Evolutionary conservation across 1,284 basidiomycete species (phyloP).

Genomic region (Fomitopsis schrenkii): DNA sequence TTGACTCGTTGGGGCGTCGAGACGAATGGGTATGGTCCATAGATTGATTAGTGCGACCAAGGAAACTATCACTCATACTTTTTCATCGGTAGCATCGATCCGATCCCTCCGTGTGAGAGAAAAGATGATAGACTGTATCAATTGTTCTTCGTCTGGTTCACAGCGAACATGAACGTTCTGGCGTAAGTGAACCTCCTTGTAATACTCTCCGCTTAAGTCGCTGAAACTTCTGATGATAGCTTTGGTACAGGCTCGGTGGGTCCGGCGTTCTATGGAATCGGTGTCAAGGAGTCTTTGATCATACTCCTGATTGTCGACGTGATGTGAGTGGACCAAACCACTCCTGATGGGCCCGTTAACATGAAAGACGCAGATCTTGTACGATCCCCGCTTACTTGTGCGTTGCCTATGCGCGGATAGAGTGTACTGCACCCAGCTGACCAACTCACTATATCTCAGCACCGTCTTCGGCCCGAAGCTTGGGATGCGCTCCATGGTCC

Average conservation of each 20-base stretch:
- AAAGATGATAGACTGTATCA: constrained; percentile 34
- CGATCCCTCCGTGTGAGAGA: constrained; percentile 28
- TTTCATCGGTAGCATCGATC: constrained; percentile 25
- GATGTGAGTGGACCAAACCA: constrained; percentile 36
- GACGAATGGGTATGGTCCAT: constrained; percentile 23
- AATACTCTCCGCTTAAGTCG: neutral
- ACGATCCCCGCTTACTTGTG: constrained; percentile 51
- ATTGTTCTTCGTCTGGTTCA: constrained; percentile 39
- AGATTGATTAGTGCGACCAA: neutral
- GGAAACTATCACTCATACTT: neutral
- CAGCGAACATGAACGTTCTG: constrained; percentile 56
- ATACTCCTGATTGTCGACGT: constrained; percentile 51
- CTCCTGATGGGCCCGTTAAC: neutral
- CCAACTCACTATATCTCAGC: constrained; percentile 22
- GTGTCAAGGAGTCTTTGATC: constrained; percentile 45
- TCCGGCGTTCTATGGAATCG: constrained; percentile 55
- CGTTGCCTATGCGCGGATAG: constrained; percentile 17
- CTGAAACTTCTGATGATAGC: constrained; percentile 21
- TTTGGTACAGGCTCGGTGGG: constrained; percentile 56
- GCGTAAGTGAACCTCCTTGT: constrained; percentile 28
- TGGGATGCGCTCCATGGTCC: constrained; percentile 63
- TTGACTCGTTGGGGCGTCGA: constrained; percentile 26
- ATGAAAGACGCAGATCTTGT: constrained; percentile 18
- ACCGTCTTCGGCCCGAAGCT: constrained; percentile 60
- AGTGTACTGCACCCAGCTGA: neutral